Percentiles rank a stretch among this genome's conserved stretches.
Evolutionary conservation across 441 rosid species (phyloP).

Genomic region (Erodium texanum): DNA sequence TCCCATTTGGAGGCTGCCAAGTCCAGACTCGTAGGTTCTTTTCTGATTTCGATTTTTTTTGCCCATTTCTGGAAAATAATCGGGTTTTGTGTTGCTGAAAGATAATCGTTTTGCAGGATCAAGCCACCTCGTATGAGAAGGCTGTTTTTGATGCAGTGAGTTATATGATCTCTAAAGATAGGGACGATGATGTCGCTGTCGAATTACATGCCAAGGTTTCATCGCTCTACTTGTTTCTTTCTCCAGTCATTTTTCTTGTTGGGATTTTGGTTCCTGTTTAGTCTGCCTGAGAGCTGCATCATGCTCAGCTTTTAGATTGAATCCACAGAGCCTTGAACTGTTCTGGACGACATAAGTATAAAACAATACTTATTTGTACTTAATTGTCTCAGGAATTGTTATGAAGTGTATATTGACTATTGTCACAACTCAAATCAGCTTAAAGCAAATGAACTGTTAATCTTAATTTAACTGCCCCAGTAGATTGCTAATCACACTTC

Average conservation of each 20-base stretch:
- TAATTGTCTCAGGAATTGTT: not conserved
- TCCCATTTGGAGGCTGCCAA: constrained; percentile 40
- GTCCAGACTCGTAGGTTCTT: constrained; percentile 44
- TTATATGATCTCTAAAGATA: constrained; percentile 43
- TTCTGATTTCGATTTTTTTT: not conserved
- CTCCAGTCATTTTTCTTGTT: too few species aligned
- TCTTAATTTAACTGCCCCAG: not conserved
- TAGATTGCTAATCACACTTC: not conserved
- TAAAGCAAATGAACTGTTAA: not conserved
- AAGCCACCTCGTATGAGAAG: constrained; percentile 66
- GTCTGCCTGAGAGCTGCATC: not conserved
- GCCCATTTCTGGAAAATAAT: not conserved
- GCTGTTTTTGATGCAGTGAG: constrained; percentile 49
- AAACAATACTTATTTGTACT: not conserved
- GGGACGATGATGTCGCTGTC: constrained; percentile 61
- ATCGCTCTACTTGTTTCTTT: too few species aligned
- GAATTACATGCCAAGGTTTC: constrained; percentile 54
- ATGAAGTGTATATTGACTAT: not conserved
- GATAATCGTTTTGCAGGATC: constrained; percentile 34
- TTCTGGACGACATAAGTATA: too few species aligned
- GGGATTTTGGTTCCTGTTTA: not conserved
- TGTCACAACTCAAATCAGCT: not conserved
- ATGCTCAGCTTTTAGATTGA: not conserved
- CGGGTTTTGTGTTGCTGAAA: not conserved
- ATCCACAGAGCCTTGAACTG: not conserved